A percentile compares a stretch with the other conserved stretches of the same genome.
Conservation (phyloP, 176 grass and related monocot genomes). For the Cenchrus americanus region DNA sequence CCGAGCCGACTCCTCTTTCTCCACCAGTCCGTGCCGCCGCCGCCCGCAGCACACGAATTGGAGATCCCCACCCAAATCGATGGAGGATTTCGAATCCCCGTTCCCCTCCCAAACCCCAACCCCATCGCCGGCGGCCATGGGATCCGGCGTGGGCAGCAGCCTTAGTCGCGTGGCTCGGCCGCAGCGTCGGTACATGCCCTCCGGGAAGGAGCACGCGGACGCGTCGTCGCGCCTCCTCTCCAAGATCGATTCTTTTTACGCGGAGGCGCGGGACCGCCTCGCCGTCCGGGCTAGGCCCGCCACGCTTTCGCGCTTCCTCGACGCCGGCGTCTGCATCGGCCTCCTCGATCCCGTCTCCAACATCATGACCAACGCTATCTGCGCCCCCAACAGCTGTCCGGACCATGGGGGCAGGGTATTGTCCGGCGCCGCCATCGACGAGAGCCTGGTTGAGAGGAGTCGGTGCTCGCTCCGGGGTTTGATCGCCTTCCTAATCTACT, state of each 20-base stretch:
- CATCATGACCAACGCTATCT: conserved; percentile 2
- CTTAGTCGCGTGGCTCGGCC: conserved; percentile 21
- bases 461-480: conserved; percentile 18
- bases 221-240: conserved; percentile 28
- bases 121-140: conserved; percentile 20
- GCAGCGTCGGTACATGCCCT: background rate
- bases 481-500: conserved; percentile 31
- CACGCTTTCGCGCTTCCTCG: conserved; percentile 4
- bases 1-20: too few relatives aligned
- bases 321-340: conserved; percentile 34
- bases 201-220: background rate
- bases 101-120: background rate
- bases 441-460: background rate
- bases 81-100: too few relatives aligned
- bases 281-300: background rate
- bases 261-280: background rate
- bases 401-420: background rate
- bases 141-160: too few relatives aligned
- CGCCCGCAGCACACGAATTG: too few relatives aligned
- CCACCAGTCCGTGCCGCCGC: too few relatives aligned
- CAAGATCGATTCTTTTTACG: conserved; percentile 28
- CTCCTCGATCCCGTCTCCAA: conserved; percentile 45
- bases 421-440: background rate
- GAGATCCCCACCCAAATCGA: too few relatives aligned
- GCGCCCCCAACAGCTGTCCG: background rate